Base-by-base conservation (phyloP, 352 stramenopile genomes). In the Globisporangium cederbergense region DNA sequence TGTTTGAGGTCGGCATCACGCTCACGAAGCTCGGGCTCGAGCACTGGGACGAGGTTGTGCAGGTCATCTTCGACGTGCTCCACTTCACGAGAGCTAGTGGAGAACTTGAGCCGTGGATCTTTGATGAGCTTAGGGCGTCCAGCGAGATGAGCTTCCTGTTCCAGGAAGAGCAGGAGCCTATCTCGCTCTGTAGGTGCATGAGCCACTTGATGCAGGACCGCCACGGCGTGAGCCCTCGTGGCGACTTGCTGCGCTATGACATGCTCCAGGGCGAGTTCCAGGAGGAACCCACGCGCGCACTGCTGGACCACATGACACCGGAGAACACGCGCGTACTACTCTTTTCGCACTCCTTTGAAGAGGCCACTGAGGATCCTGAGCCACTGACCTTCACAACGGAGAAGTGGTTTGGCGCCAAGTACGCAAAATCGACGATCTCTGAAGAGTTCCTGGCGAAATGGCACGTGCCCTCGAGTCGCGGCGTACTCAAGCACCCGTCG, bases 361-460 rank as follows among this genome's bases (percentile, higher is more conserved):
- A 73, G 42, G 13, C 6, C 40, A 22, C 4, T 10, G 67, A 64
- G n/a, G 7, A 58, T 16, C 58, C 66, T 16, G 34, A 45, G 25
- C 67, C 55, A 49, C 47, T 38, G 36, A 16, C 9, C 36, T 40
- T 25, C 22, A 66, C 14, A 16, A 68, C 58, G 16, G 87, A 93
- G 68, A 66, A 60, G 5, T 93, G 85, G 83, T 77, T 93, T 55
- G 79, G 75, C 9, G 75, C 79, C 38, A 75, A 80, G 59, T 93
- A 93, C 66, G 67, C 61, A 3, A 22, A 70, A 2, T 59, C 64
- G 43, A 11, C 63, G 40, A 89, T 95, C 49, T 30, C 70, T 8
- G n/a, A 58, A 0, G 25, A 36, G 28, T 56, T 70, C 6, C 56
- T 86, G 2, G 28, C 43, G 9, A 18, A 53, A 28, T 90, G 79